A percentile compares a stretch with the other conserved stretches of the same genome.
phyloP scores from a whole-genome alignment of 805 yeast species.

The Hanseniaspora guilliermondii region DNA sequence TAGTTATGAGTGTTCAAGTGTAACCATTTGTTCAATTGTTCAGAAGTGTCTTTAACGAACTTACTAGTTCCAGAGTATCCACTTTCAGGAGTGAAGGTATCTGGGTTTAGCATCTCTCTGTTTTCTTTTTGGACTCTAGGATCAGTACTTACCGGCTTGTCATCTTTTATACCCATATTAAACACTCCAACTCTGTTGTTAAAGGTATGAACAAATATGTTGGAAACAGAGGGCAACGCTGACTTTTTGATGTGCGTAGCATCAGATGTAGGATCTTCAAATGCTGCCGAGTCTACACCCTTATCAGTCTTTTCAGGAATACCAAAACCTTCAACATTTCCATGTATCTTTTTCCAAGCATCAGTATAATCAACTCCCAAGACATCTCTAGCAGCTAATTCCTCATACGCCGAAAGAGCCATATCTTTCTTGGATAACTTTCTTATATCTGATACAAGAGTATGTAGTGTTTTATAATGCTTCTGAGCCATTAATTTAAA shows the following conservation, averaged over 20 bases:
- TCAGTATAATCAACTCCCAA: constrained; percentile 31
- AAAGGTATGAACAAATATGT: constrained; percentile 41
- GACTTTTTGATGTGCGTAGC: background rate
- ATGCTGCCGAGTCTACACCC: constrained; percentile 19
- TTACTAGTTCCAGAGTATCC: constrained; percentile 36
- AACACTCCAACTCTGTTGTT: constrained; percentile 83
- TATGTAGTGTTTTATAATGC: constrained; percentile 22
- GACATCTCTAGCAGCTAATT: constrained; percentile 58
- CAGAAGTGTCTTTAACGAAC: constrained; percentile 42
- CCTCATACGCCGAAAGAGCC: constrained; percentile 56
- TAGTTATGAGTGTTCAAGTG: constrained; percentile 30
- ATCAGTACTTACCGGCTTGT: constrained; percentile 69
- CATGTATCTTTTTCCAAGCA: constrained; percentile 40
- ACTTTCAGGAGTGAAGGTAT: constrained; percentile 47
- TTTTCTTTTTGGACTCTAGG: constrained; percentile 63
- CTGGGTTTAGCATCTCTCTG: constrained; percentile 58
- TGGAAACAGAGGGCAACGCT: constrained; percentile 9
- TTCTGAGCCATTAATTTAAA: constrained; percentile 28
- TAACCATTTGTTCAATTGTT: constrained; percentile 47
- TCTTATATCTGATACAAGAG: constrained; percentile 13
- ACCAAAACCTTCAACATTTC: constrained; percentile 15
- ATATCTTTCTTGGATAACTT: background rate
- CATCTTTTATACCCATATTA: constrained; percentile 72
- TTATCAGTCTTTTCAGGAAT: constrained; percentile 17
- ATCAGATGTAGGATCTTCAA: constrained; percentile 9